phyloP scores from a whole-genome alignment of 805 yeast species.

The Ogataea minuta region DNA sequence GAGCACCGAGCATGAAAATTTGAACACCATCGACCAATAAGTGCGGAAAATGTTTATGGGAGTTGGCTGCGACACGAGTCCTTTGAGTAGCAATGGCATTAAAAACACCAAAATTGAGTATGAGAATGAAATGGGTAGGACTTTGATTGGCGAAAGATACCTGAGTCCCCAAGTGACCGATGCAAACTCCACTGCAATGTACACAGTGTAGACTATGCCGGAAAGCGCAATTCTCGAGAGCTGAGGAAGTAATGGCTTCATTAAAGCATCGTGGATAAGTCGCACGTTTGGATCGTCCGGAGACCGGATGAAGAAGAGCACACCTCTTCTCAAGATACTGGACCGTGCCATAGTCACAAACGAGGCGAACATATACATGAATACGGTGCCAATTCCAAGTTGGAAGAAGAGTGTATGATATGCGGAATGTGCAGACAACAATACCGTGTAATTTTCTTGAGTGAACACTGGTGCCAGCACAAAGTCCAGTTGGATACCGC shows the following conservation, averaged over 20 bases:
- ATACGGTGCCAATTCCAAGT: constrained; percentile 71
- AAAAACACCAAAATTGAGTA: neutral
- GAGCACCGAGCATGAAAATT: constrained; percentile 50
- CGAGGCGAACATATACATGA: constrained; percentile 84
- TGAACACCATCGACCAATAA: constrained; percentile 60
- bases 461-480: constrained; percentile 59
- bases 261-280: constrained; percentile 81
- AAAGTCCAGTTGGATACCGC: constrained; percentile 76
- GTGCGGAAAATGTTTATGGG: constrained; percentile 11
- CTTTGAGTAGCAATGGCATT: neutral
- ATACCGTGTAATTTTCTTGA: constrained; percentile 9
- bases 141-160: constrained; percentile 33
- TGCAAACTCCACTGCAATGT: constrained; percentile 77
- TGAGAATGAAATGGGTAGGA: constrained; percentile 25
- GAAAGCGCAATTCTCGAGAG: constrained; percentile 69
- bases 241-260: constrained; percentile 71
- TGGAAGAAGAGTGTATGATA: constrained; percentile 19
- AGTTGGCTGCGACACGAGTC: neutral
- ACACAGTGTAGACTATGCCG: constrained; percentile 67
- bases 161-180: constrained; percentile 50
- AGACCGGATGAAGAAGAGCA: constrained; percentile 83
- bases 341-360: constrained; percentile 82
- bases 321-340: constrained; percentile 79
- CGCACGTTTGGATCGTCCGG: constrained; percentile 93
- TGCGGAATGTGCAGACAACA: constrained; percentile 5